Conservation (phyloP, 805 yeast genomes). For the Wickerhamiella vanderwaltii region DNA sequence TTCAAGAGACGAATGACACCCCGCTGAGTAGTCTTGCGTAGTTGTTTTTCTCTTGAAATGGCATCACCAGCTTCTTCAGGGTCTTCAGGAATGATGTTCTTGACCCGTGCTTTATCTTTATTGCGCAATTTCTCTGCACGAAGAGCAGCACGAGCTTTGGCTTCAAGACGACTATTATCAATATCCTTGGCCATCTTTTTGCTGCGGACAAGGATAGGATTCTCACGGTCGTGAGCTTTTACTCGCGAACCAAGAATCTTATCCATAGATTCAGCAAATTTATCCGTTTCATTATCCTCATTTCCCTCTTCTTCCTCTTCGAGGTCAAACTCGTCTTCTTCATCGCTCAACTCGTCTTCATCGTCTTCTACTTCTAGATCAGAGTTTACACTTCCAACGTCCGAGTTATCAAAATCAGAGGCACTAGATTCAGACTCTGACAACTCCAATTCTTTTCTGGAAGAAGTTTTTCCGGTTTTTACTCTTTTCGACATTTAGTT, state of each 20-base stretch:
- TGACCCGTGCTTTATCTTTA: conserved; percentile 55
- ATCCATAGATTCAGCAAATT: conserved; percentile 67
- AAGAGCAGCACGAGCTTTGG: conserved; percentile 63
- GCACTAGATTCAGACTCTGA: conserved; percentile 6
- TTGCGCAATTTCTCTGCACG: conserved; percentile 57
- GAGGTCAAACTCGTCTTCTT: conserved; percentile 19
- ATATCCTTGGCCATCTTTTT: conserved; percentile 60
- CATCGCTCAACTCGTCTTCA: conserved; percentile 19
- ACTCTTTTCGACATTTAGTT: conserved; percentile 5
- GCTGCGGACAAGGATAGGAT: conserved; percentile 79
- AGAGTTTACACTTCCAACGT: neutral
- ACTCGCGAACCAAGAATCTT: conserved; percentile 75
- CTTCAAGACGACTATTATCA: conserved; percentile 71
- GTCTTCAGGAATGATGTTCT: conserved; percentile 50
- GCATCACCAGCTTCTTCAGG: conserved; percentile 43
- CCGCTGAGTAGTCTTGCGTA: conserved; percentile 72
- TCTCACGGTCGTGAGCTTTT: conserved; percentile 78
- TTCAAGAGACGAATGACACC: conserved; percentile 81
- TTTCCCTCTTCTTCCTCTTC: conserved; percentile 21
- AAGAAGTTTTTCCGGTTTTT: conserved; percentile 4
- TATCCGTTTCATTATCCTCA: conserved; percentile 35
- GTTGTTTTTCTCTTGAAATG: conserved; percentile 52
- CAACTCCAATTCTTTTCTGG: conserved; percentile 7
- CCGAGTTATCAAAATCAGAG: neutral
- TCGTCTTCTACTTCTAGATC: conserved; percentile 2